phyloP scores from a whole-genome alignment of 805 yeast species.

The Wickerhamiella parazyma region DNA sequence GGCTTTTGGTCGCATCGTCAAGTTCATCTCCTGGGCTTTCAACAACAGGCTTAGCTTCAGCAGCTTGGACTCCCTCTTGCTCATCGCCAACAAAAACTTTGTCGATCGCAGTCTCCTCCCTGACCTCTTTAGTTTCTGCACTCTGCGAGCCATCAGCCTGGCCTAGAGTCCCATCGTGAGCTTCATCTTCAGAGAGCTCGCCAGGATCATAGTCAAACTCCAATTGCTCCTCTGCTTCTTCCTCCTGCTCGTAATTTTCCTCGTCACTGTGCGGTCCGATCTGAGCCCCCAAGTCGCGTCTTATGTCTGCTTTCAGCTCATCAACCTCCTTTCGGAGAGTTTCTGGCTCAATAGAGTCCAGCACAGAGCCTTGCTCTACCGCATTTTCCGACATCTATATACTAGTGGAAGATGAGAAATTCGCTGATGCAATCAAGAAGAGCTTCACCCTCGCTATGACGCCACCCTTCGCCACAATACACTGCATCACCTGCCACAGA shows the following conservation, averaged over 20 bases:
- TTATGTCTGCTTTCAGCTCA: not conserved
- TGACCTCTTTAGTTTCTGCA: too few relatives aligned
- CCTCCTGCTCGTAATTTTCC: not conserved
- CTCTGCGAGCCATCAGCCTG: too few relatives aligned
- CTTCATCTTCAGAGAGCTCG: not conserved
- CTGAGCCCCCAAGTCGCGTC: not conserved
- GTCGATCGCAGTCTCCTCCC: too few relatives aligned
- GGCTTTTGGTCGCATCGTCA: too few relatives aligned
- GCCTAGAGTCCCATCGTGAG: not conserved
- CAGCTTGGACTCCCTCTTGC: too few relatives aligned
- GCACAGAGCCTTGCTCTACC: not conserved
- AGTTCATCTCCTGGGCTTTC: too few relatives aligned
- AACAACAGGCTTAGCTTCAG: too few relatives aligned
- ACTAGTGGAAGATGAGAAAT: not conserved
- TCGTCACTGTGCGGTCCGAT: not conserved
- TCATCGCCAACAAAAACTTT: too few relatives aligned
- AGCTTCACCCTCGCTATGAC: too few relatives aligned
- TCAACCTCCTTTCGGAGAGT: slow-evolving; percentile 6
- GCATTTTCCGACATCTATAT: not conserved
- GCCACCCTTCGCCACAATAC: not conserved
- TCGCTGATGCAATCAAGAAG: not conserved
- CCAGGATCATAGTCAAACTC: not conserved
- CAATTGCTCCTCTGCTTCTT: not conserved
- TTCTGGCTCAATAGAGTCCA: not conserved
- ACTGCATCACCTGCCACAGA: too few relatives aligned